Conservation (phyloP, 805 yeast species). For the Priceomyces medius region DNA sequence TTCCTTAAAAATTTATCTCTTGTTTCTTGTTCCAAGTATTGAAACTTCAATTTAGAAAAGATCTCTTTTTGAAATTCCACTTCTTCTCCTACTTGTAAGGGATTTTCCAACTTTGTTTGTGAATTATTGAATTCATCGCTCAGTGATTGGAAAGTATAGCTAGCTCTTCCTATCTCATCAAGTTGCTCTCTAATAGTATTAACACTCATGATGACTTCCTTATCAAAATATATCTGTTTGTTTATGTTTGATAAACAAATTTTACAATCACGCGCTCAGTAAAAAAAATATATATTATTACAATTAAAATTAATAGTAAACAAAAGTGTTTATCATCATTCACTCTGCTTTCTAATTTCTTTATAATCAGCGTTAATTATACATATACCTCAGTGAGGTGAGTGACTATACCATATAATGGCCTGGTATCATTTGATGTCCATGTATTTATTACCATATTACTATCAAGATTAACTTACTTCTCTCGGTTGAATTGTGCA, state of each 20-base stretch:
- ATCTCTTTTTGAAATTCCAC: constrained; percentile 37
- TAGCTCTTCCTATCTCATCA: not conserved
- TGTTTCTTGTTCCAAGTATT: constrained; percentile 70
- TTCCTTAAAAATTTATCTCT: constrained; percentile 63
- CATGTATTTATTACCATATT: too few relatives aligned
- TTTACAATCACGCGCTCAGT: too few relatives aligned
- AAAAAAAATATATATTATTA: too few relatives aligned
- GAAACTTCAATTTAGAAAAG: constrained; percentile 57
- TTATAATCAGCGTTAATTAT: too few relatives aligned
- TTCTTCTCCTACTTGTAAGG: constrained; percentile 33
- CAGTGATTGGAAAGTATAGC: constrained; percentile 7
- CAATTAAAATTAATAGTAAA: too few relatives aligned
- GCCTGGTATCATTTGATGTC: too few relatives aligned
- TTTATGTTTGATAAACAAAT: not conserved
- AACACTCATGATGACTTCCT: not conserved
- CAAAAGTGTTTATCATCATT: too few relatives aligned
- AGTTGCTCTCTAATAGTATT: not conserved
- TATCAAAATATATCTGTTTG: not conserved
- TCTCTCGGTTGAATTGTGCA: constrained; percentile 58
- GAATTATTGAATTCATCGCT: constrained; percentile 17
- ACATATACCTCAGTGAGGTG: too few relatives aligned
- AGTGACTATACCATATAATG: too few relatives aligned
- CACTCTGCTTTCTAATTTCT: too few relatives aligned
- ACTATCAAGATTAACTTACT: constrained; percentile 5
- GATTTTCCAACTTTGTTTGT: constrained; percentile 19